Percentiles rank a stretch among this genome's conserved stretches.
Evolutionary conservation across 2,329 filamentous ascomycete species (phyloP).

Genomic region (Aspergillus aculeatus): DNA sequence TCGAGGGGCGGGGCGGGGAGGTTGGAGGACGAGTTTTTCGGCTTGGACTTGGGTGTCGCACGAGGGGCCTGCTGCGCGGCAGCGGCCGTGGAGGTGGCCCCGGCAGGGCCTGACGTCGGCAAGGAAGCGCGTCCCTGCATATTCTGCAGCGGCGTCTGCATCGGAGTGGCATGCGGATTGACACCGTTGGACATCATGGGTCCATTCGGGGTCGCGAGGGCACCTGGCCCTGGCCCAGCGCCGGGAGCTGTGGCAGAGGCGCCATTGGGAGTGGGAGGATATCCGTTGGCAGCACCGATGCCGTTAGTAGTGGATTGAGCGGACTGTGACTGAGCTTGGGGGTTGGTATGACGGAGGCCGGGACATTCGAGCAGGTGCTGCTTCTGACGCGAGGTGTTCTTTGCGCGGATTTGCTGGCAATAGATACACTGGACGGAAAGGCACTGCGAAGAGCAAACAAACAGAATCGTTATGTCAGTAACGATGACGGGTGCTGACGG

Average conservation of each 20-base stretch:
- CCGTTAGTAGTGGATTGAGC: constrained; percentile 40
- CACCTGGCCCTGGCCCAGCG: constrained; percentile 30
- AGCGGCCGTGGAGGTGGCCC: constrained; percentile 31
- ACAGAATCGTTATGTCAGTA: constrained; percentile 35
- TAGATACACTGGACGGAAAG: constrained; percentile 55
- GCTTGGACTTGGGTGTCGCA: constrained; percentile 39
- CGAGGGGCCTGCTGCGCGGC: constrained; percentile 34
- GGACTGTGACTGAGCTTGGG: constrained; percentile 42
- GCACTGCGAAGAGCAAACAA: constrained; percentile 37
- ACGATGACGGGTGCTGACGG: constrained; percentile 16
- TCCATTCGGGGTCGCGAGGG: constrained; percentile 44
- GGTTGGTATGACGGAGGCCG: constrained; percentile 46
- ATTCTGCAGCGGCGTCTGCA: constrained; percentile 43
- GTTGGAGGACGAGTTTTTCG: constrained; percentile 39
- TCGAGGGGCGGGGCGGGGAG: constrained; percentile 49
- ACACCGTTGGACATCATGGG: constrained; percentile 47
- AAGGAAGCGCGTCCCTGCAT: constrained; percentile 42
- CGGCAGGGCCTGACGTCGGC: constrained; percentile 38
- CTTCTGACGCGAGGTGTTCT: constrained; percentile 54
- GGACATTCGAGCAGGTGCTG: constrained; percentile 53
- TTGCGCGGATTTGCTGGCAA: constrained; percentile 53
- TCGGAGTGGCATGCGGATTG: constrained; percentile 43
- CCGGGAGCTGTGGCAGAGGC: constrained; percentile 34
- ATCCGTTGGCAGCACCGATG: constrained; percentile 43
- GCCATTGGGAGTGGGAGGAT: constrained; percentile 43